phyloP scores from a whole-genome alignment of 2,329 filamentous ascomycete genomes.

The Rhexocercosporidium sp. region DNA sequence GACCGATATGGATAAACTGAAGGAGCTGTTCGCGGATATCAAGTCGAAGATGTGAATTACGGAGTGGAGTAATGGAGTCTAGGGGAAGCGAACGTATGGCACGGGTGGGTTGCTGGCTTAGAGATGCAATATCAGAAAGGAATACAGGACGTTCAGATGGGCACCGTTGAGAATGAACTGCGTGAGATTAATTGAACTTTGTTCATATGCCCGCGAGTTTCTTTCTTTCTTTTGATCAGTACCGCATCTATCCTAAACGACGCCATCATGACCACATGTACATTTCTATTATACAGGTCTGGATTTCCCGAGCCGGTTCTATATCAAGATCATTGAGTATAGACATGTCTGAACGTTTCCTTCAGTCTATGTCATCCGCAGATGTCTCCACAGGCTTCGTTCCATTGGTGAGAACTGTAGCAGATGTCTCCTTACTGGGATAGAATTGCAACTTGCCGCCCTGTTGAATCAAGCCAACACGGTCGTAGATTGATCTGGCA shows the following conservation, averaged over 20 bases:
- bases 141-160: neutral
- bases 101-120: neutral
- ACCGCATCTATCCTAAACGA: slow-evolving; percentile 13
- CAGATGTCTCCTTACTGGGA: slow-evolving; percentile 40
- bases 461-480: slow-evolving; percentile 71
- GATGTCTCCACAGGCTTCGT: slow-evolving; percentile 33
- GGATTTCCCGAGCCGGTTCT: neutral
- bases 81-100: neutral
- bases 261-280: slow-evolving; percentile 17
- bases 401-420: slow-evolving; percentile 22
- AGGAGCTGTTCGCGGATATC: slow-evolving; percentile 79
- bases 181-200: neutral
- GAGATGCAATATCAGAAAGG: neutral
- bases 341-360: neutral
- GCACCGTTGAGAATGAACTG: neutral
- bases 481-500: slow-evolving; percentile 83
- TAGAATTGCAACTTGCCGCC: slow-evolving; percentile 78
- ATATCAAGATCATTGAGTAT: neutral
- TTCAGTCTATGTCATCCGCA: slow-evolving; percentile 39
- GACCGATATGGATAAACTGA: slow-evolving; percentile 81
- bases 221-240: neutral
- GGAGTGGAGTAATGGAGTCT: neutral
- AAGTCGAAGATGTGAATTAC: slow-evolving; percentile 80
- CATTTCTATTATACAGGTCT: slow-evolving; percentile 21
- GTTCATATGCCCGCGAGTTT: neutral